Evolutionary conservation across 306 rosid species (phyloP).

Genomic region (Fragaria iinumae): DNA sequence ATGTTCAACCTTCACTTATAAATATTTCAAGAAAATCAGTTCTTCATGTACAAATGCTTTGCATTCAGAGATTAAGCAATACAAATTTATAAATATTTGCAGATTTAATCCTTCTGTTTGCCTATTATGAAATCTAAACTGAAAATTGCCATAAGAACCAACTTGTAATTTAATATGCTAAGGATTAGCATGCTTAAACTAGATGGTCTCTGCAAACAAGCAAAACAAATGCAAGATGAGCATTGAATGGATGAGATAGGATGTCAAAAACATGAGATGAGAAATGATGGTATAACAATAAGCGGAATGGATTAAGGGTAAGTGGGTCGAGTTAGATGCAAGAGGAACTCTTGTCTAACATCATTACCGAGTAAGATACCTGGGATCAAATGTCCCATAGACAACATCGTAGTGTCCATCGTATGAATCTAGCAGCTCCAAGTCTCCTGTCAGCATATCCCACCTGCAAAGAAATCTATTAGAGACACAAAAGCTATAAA

Average conservation of each 20-base stretch:
- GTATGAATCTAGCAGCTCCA: constrained; percentile 68
- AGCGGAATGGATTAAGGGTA: constrained; percentile 11
- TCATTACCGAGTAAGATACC: constrained; percentile 77
- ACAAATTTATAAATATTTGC: background rate
- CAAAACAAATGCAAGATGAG: background rate
- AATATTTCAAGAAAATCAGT: background rate
- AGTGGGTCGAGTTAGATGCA: constrained; percentile 2
- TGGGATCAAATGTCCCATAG: constrained; percentile 83
- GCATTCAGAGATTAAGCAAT: background rate
- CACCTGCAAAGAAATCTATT: constrained; percentile 55
- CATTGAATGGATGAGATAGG: background rate
- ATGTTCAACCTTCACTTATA: background rate
- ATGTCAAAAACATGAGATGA: background rate
- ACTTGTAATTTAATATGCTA: background rate
- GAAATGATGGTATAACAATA: background rate
- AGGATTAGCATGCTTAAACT: background rate
- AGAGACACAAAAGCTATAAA: constrained; percentile 4
- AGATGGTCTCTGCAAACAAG: background rate
- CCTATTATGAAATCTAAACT: background rate
- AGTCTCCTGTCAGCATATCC: constrained; percentile 96
- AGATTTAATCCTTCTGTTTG: background rate
- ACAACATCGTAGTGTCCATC: constrained; percentile 86
- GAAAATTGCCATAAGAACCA: background rate
- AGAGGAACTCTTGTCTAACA: constrained; percentile 9
- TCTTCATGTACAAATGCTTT: background rate